These are phyloP conservation scores for Alternaria infectoria DNA, from an alignment of 2,329 filamentous ascomycete species.

Conservation along the genomic window DNA sequence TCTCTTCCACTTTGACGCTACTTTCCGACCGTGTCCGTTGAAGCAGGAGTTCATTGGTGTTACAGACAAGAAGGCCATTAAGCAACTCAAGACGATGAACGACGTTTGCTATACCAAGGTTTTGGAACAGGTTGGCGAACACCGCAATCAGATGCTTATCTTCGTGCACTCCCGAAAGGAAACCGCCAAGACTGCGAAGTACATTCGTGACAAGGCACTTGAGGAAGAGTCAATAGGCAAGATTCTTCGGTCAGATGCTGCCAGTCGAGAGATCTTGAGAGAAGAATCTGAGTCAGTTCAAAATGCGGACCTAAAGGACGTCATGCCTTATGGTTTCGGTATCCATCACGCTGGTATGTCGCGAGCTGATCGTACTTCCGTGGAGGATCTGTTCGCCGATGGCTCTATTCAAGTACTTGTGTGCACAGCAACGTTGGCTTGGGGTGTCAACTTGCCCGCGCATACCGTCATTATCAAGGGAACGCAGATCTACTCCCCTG, in stretches of 20 bases:
- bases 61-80: constrained; percentile 97
- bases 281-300: constrained; percentile 83
- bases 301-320: constrained; percentile 88
- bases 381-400: constrained; percentile 92
- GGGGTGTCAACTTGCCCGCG: constrained; percentile 97
- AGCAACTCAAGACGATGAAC: constrained; percentile 99
- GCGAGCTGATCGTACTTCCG: constrained; percentile 89
- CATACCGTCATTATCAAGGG: constrained; percentile 99
- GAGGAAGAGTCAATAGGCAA: constrained; percentile 97
- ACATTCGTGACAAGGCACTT: constrained; percentile 95
- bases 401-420: constrained; percentile 94
- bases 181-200: constrained; percentile 95
- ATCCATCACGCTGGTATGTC: constrained; percentile 99
- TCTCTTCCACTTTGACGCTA: constrained; percentile 95
- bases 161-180: constrained; percentile 99
- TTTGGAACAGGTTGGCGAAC: constrained; percentile 90
- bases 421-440: constrained; percentile 96
- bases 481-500: constrained; percentile 95
- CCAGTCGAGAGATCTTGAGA: constrained; percentile 84
- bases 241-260: constrained; percentile 90
- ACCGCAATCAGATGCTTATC: constrained; percentile 97
- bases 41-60: constrained; percentile 98
- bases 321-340: constrained; percentile 94
- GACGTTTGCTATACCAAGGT: constrained; percentile 98
- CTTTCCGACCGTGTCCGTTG: constrained; percentile 89